Evolutionary conservation across 805 yeast species (phyloP).

Genomic region (Ogataea haglerorum): DNA sequence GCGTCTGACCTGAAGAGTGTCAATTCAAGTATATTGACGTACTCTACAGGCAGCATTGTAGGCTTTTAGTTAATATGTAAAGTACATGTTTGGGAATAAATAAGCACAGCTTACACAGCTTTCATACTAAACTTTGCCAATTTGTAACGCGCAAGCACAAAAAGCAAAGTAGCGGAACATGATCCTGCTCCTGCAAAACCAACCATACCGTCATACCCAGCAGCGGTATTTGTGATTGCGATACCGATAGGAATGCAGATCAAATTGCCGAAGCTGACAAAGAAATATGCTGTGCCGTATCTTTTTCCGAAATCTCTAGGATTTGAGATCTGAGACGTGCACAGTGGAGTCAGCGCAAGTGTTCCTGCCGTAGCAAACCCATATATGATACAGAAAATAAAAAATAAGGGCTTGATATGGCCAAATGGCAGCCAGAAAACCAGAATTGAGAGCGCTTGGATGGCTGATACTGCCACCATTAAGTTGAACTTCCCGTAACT

Average conservation of each 20-base stretch:
- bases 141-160: constrained; percentile 20
- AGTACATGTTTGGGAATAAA: neutral
- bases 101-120: constrained; percentile 4
- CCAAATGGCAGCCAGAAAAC: constrained; percentile 67
- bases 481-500: constrained; percentile 44
- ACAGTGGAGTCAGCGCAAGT: constrained; percentile 62
- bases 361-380: constrained; percentile 64
- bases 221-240: constrained; percentile 28
- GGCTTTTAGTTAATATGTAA: constrained; percentile 19
- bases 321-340: constrained; percentile 63
- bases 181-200: constrained; percentile 33
- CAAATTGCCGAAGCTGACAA: constrained; percentile 41
- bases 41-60: constrained; percentile 27
- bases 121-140: constrained; percentile 23
- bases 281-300: constrained; percentile 65
- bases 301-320: constrained; percentile 65
- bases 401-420: constrained; percentile 36
- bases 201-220: constrained; percentile 32
- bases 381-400: constrained; percentile 49
- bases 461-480: constrained; percentile 34
- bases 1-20: constrained; percentile 21
- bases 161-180: constrained; percentile 16
- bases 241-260: constrained; percentile 47
- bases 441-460: constrained; percentile 44
- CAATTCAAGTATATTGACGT: constrained; percentile 25